These are phyloP conservation scores for Blastocystis sp. DNA, from an alignment of 352 stramenopile species.

Conservation along the genomic window DNA sequence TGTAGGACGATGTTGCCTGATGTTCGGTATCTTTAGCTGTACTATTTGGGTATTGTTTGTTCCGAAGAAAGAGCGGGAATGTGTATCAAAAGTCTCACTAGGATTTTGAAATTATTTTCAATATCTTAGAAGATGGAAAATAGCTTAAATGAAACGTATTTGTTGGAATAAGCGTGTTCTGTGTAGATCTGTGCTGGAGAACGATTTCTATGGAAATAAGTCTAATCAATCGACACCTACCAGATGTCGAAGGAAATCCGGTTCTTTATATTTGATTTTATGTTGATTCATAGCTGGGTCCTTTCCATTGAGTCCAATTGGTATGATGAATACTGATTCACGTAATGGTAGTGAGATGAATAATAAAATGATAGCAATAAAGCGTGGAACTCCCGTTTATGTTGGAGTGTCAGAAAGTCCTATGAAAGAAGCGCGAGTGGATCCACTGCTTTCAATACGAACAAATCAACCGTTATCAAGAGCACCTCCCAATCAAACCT, in stretches of 20 bases:
- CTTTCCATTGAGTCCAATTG: neutral
- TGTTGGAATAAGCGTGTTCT: neutral
- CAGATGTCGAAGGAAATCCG: neutral
- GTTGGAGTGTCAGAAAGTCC: neutral
- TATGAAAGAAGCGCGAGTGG: neutral
- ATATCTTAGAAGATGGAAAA: neutral
- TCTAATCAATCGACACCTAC: neutral
- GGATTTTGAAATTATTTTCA: too few species aligned
- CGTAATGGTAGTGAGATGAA: neutral
- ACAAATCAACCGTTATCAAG: neutral
- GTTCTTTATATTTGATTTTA: too few species aligned
- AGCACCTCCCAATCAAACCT: too few species aligned
- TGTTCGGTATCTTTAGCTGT: slow-evolving; percentile 62
- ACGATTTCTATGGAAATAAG: neutral
- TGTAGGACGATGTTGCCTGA: slow-evolving; percentile 80
- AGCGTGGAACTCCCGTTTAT: neutral
- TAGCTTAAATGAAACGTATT: neutral
- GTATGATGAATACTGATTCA: neutral
- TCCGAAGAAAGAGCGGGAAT: neutral
- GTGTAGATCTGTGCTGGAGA: neutral
- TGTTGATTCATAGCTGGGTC: neutral
- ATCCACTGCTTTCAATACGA: neutral
- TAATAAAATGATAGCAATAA: neutral
- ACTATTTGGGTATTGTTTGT: slow-evolving; percentile 44
- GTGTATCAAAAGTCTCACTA: too few species aligned